Percentiles rank a stretch among this genome's conserved stretches.
These are phyloP conservation scores for Cladophialophora yegresii DNA, from an alignment of 2,329 filamentous ascomycete genomes.

Conservation along the genomic window DNA sequence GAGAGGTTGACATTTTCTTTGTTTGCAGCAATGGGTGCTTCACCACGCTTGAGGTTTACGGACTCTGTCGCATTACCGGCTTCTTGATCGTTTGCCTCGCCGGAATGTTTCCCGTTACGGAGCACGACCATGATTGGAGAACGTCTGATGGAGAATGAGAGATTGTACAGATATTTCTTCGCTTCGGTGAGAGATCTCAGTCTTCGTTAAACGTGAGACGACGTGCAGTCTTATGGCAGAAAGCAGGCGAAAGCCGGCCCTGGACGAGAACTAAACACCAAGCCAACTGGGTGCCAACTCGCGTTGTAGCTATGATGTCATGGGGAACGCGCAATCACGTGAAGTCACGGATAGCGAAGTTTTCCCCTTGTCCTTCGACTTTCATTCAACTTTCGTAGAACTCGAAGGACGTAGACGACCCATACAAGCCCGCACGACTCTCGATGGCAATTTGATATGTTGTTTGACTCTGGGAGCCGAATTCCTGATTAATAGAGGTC, in stretches of 20 bases:
- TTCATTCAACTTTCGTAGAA: neutral
- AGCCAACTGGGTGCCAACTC: neutral
- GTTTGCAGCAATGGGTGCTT: neutral
- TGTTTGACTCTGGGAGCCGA: neutral
- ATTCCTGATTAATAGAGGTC: neutral
- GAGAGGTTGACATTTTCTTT: neutral
- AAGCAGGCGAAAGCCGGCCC: neutral
- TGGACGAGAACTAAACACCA: neutral
- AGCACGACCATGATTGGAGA: neutral
- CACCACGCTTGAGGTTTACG: neutral
- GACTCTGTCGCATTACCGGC: neutral
- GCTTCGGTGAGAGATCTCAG: neutral
- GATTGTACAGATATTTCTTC: neutral
- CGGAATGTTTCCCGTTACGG: neutral
- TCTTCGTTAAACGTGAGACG: neutral
- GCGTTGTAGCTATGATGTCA: conserved; percentile 1
- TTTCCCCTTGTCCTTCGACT: neutral
- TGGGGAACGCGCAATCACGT: conserved; percentile 8
- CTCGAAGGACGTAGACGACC: neutral
- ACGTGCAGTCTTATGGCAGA: neutral
- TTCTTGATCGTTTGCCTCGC: neutral
- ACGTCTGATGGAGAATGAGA: neutral
- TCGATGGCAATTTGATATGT: neutral
- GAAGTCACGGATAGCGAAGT: neutral
- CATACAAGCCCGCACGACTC: neutral